Percentiles rank a stretch among this genome's conserved stretches.
Evolutionary conservation across 1,284 basidiomycete species (phyloP).

Genomic region (Ustilago sp.): DNA sequence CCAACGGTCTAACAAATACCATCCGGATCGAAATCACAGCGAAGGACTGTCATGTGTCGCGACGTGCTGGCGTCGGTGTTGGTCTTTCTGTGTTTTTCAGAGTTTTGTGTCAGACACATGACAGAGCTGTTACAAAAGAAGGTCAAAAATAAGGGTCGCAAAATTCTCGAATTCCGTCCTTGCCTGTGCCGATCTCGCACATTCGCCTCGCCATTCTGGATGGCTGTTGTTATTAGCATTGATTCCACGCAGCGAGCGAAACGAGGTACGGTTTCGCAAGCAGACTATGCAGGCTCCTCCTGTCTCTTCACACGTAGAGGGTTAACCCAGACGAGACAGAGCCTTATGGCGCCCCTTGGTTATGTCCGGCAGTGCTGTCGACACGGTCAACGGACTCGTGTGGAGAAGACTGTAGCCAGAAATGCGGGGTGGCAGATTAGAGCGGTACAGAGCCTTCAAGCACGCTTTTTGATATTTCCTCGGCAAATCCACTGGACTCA

Average conservation of each 20-base stretch:
- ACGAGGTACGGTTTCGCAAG: too few species aligned
- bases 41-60: not conserved
- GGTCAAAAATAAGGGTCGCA: not conserved
- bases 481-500: too few species aligned
- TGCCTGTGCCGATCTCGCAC: too few species aligned
- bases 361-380: too few species aligned
- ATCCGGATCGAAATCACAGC: not conserved
- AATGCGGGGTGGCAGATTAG: not conserved
- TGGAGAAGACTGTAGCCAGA: not conserved
- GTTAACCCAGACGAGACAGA: too few species aligned
- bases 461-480: not conserved
- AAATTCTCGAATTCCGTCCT: not conserved
- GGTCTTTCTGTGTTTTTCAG: not conserved
- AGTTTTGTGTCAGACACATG: not conserved
- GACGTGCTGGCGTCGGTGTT: not conserved
- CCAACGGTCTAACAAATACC: not conserved
- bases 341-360: too few species aligned
- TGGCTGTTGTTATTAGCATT: too few species aligned
- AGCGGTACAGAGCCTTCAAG: not conserved
- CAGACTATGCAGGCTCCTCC: too few species aligned
- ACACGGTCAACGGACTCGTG: too few species aligned
- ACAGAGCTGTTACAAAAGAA: conserved; percentile 8
- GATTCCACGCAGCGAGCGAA: too few species aligned
- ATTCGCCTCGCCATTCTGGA: too few species aligned
- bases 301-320: too few species aligned